Base-by-base conservation (phyloP, 2,329 filamentous ascomycete genomes). In the Fusarium praegraminearum region DNA sequence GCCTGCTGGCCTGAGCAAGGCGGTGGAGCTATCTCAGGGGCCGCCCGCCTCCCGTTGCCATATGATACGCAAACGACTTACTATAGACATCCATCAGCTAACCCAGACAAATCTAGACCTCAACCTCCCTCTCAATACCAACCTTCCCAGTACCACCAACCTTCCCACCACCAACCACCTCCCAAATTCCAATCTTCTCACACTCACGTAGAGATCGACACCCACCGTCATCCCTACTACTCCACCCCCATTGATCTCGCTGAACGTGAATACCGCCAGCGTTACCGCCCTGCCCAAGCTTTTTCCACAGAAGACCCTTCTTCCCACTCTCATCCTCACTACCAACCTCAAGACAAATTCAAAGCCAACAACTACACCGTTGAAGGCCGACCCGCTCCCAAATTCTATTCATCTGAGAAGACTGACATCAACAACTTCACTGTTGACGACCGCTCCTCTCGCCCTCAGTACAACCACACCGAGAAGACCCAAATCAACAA, bases 201-300 rank as follows among this genome's bases (percentile, higher is more conserved):
- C 80, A 85, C 87, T 80, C 87, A 89, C 79, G 82, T 92, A 80
- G 88, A 93, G 82, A 83, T 90, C 78, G 85, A 92, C 80, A 76
- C 76, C 70, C 84, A 84, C 72, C 79, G 81, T 74, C 81, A 82
- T 76, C 79, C 81, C 68, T 81, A 81, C 69, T 81, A 82, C 77
- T 79, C 83, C 75, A 84, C 80, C 73, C 81, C 85, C 73, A 84
- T 91, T 79, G 89, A 91, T 82, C 79, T 86, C 73, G 87, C 87
- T 77, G 89, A 91, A 82, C 87, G 86, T 81, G 84, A 90, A 81
- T 90, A 90, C 80, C 88, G 89, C 77, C 82, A 88, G 78, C 87
- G 86, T 72, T 83, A 84, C 80, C 86, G 87, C 73, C 83, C 86
- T 72, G 80, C 78, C 77, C 74, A 79, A 68, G 73, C 78, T 70